A percentile compares a stretch with the other conserved stretches of the same genome.
phyloP scores from a whole-genome alignment of 352 stramenopile genomes.

The Globisporangium emineosum region DNA sequence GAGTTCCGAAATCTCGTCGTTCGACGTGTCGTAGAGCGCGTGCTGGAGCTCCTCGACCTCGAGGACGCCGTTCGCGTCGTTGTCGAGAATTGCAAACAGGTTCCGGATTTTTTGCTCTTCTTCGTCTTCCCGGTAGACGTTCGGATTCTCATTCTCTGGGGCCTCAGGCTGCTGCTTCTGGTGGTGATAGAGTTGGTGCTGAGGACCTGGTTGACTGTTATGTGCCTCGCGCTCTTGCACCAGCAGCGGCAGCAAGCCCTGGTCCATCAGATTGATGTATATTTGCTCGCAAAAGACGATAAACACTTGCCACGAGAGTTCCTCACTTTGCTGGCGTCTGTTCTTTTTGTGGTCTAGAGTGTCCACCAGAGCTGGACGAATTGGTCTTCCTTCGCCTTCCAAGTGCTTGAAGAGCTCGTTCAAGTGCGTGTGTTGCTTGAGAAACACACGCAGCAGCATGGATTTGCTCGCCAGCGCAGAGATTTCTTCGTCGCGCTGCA shows the following conservation, averaged over 20 bases:
- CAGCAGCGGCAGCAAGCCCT: slow-evolving; percentile 24
- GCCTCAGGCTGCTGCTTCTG: not conserved
- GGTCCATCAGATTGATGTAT: slow-evolving; percentile 42
- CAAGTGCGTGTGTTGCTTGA: slow-evolving; percentile 47
- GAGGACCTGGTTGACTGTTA: not conserved
- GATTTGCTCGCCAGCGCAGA: slow-evolving; percentile 44
- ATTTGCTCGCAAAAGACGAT: slow-evolving; percentile 38
- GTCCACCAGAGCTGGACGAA: not conserved
- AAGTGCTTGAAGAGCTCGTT: slow-evolving; percentile 28
- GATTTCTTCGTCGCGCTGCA: slow-evolving; percentile 59
- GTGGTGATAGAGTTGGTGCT: not conserved
- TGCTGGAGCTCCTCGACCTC: slow-evolving; percentile 57
- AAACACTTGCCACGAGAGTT: slow-evolving; percentile 60
- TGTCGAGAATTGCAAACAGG: slow-evolving; percentile 58
- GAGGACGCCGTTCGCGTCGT: slow-evolving; percentile 52
- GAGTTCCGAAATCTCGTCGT: slow-evolving; percentile 28
- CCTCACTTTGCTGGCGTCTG: slow-evolving; percentile 13
- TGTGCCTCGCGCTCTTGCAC: not conserved
- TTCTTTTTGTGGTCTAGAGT: not conserved
- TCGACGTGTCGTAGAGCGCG: slow-evolving; percentile 34
- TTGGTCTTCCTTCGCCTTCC: not conserved
- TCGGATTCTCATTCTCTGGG: slow-evolving; percentile 6
- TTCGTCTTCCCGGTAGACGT: slow-evolving; percentile 20
- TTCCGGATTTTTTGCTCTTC: slow-evolving; percentile 48
- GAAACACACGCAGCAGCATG: slow-evolving; percentile 37